These are phyloP conservation scores for Cladosporium oxysporum DNA, from an alignment of 2,329 filamentous ascomycete species.

Conservation along the genomic window DNA sequence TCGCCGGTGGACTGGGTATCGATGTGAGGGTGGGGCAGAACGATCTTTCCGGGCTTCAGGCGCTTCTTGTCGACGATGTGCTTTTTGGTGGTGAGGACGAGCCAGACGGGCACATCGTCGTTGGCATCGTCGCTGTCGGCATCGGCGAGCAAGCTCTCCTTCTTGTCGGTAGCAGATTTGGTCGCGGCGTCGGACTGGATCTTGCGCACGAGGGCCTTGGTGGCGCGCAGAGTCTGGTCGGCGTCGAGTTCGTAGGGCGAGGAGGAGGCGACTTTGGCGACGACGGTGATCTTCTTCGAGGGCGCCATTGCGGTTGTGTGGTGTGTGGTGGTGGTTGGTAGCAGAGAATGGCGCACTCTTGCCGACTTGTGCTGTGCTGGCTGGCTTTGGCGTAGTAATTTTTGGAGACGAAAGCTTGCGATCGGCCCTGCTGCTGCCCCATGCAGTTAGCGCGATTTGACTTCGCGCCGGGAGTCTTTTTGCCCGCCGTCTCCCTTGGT, in stretches of 20 bases:
- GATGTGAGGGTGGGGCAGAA: conserved; percentile 60
- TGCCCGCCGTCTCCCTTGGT: neutral
- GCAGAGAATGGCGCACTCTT: neutral
- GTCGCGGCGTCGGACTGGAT: conserved; percentile 44
- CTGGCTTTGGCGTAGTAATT: conserved; percentile 3
- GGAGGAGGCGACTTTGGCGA: conserved; percentile 37
- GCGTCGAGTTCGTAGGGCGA: conserved; percentile 47
- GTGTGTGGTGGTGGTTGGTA: conserved; percentile 2
- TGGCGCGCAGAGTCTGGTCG: conserved; percentile 58
- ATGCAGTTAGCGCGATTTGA: neutral
- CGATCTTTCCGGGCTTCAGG: conserved; percentile 81
- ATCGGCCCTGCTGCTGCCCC: conserved; percentile 4
- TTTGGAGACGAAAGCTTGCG: conserved; percentile 9
- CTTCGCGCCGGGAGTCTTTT: neutral
- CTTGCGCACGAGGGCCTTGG: conserved; percentile 59
- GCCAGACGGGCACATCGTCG: conserved; percentile 59
- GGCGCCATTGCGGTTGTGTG: conserved; percentile 33
- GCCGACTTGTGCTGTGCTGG: neutral
- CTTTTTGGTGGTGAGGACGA: conserved; percentile 65
- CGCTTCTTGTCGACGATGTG: conserved; percentile 71
- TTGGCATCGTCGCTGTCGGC: conserved; percentile 48
- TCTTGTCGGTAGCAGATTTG: conserved; percentile 50
- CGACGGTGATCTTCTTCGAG: conserved; percentile 28
- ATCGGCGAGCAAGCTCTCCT: conserved; percentile 57
- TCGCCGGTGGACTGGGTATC: conserved; percentile 51